Conservation (phyloP, 208 protist genomes). For the Crithidia sp. region DNA sequence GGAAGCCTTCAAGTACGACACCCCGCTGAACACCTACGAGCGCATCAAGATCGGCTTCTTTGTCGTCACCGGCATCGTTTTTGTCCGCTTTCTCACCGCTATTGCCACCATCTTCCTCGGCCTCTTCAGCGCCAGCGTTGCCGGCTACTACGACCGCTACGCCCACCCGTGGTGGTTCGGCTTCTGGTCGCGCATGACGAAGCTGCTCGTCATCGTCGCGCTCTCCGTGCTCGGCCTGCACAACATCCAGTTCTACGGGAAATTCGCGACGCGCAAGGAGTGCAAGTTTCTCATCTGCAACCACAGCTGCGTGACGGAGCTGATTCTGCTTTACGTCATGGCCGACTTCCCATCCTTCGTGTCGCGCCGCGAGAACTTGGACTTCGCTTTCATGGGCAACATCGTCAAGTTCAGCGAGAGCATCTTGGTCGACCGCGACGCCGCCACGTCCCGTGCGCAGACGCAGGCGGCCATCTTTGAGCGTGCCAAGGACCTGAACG, state of each 20-base stretch:
- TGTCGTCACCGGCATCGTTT: slow-evolving; percentile 58
- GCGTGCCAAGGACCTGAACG: slow-evolving; percentile 58
- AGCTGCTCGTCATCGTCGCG: slow-evolving; percentile 35
- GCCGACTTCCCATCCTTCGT: slow-evolving; percentile 81
- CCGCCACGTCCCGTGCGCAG: slow-evolving; percentile 53
- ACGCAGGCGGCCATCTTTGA: slow-evolving; percentile 57
- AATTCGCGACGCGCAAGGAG: slow-evolving; percentile 45
- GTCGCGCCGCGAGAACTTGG: slow-evolving; percentile 74
- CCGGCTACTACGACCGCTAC: slow-evolving; percentile 39
- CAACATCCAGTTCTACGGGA: slow-evolving; percentile 66
- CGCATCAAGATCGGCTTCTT: slow-evolving; percentile 74
- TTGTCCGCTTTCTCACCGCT: slow-evolving; percentile 46
- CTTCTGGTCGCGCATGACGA: slow-evolving; percentile 42
- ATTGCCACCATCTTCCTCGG: slow-evolving; percentile 49
- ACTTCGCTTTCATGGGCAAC: slow-evolving; percentile 63
- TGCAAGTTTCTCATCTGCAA: slow-evolving; percentile 82
- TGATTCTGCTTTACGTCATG: slow-evolving; percentile 66
- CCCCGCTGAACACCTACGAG: slow-evolving; percentile 75
- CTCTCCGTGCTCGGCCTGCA: slow-evolving; percentile 63
- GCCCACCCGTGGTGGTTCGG: slow-evolving; percentile 56
- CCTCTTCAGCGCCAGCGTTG: slow-evolving; percentile 39
- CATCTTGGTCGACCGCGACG: slow-evolving; percentile 81
- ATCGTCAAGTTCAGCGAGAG: slow-evolving; percentile 52
- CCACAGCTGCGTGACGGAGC: slow-evolving; percentile 84
- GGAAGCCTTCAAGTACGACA: slow-evolving; percentile 78